Evolutionary conservation across 495 filamentous ascomycete genomes (phyloP), one percentile per base, ranked within the genome.

Genomic region (Penicillium desertorum): DNA sequence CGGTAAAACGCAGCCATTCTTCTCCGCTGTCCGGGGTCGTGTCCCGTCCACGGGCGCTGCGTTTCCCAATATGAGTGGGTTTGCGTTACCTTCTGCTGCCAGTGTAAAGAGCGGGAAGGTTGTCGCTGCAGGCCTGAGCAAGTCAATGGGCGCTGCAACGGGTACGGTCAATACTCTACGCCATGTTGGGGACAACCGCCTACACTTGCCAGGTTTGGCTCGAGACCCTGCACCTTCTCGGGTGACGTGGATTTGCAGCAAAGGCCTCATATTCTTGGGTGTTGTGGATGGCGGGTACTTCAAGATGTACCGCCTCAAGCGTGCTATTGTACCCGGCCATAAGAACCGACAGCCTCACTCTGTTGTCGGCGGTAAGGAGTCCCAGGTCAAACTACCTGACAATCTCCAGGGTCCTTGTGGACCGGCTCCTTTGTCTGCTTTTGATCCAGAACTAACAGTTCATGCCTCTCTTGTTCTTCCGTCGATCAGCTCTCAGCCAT

Each of bases 121-220:
- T 8, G 84, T 96, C 44, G 90, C 89, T 44, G 88, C 88, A 16
- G 88, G 91, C 14, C 83, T 96, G 34, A 90, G 87, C 62, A 87
- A 90, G 71, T 94, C 91, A 20, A 81, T 94, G 60, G 88, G 89
- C 39, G 91, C 88, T 54, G 88, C 88, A 54, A 88, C 87, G 27
- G 89, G 83, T 30, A 90, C 87, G 11, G 86, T 92, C 55, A 87
- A 83, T 59, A 88, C 88, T 39, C 77, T 96, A 39, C 86, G 91
- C 37, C 90, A 94, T 66, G 85, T 85, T 1, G 89, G 89, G 9
- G 91, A 94, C 65, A 94, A 93, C 64, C 86, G 89, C 43, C 79
- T 98, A 9, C 83, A 90, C 56, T 75, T 96, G 23, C 83, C 89
- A 20, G 78, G 76, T 17, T 78, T 85, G 2, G 66, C 67, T 37